Conservation (phyloP, 768 basidiomycete species). For the Mycena pura region DNA sequence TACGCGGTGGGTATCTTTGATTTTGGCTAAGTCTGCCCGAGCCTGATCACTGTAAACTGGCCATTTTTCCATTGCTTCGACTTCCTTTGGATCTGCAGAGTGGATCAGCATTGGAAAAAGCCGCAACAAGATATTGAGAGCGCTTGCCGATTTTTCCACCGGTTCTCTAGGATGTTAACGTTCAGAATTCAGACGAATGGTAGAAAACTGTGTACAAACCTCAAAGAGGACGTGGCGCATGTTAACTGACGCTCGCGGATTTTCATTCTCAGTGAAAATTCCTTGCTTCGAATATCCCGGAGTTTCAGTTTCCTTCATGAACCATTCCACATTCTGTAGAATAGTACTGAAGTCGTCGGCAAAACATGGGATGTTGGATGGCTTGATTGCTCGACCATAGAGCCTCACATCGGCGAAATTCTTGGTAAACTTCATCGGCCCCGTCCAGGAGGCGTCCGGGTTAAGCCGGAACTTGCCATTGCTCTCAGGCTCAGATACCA, state of each 20-base stretch:
- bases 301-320: neutral
- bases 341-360: neutral
- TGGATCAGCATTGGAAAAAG: neutral
- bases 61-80: neutral
- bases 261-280: neutral
- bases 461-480: neutral
- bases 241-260: neutral
- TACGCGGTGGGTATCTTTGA: neutral
- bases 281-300: neutral
- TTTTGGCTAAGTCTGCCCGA: neutral
- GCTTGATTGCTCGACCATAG: neutral
- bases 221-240: conserved; percentile 4
- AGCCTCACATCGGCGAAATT: neutral
- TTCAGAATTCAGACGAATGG: neutral
- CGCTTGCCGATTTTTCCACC: neutral
- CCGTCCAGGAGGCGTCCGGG: neutral
- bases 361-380: neutral
- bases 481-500: too few relatives aligned
- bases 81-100: neutral
- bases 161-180: neutral
- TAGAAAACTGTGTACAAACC: neutral
- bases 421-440: neutral
- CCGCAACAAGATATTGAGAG: neutral
- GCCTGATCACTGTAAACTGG: neutral
- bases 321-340: neutral